Evolutionary conservation across 2,329 filamentous ascomycete species (phyloP), one percentile per base, ranked within the genome.

Genomic region (Phaeosphaeriaceae sp.): DNA sequence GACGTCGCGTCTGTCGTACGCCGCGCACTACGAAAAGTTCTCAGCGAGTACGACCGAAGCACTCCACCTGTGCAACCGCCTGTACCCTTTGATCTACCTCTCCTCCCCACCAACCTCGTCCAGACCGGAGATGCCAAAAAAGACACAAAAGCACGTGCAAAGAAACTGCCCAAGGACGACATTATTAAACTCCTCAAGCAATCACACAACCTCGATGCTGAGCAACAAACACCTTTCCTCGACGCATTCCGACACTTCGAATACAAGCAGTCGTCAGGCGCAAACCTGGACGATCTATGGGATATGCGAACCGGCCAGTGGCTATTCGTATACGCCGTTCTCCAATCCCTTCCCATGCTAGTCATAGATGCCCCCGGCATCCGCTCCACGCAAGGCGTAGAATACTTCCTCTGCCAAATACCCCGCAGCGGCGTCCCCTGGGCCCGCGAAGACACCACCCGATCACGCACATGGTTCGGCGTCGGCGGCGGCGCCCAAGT

Each of bases 41-140:
- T 97, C 56, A 87, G 84, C 59, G 93, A 97, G 74, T 97, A 92
- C 66, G 94, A 99, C 69, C 85, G 88, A 51, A 93, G 89, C 7
- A 90, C 87, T 12, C 91, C 93, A 1, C 94, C 94, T 0, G 92
- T 97, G 0, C 84, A 93, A 50, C 94, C 94, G 0, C 91, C 93
- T 0, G 86, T 97, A 46, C 93, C 94, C 0, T 97, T 93, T 66
- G 93, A 97, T 68, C 79, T 90, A 4, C 93, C 94, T 2, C 83
- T 87, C 57, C 74, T 95, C 18, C 93, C 93, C 0, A 83, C 95
- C 62, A 79, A 81, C 26, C 78, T 84, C 1, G 80, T 91, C 15
- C 80, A 87, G 47, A 80, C 81, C 1, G 79, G 90, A 26, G 82
- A 89, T 16, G 70, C 83, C 1, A 93, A 91, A 74, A 88, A 91